phyloP scores from a whole-genome alignment of 2,329 filamentous ascomycete species.

The Blastomyces gilchristii region DNA sequence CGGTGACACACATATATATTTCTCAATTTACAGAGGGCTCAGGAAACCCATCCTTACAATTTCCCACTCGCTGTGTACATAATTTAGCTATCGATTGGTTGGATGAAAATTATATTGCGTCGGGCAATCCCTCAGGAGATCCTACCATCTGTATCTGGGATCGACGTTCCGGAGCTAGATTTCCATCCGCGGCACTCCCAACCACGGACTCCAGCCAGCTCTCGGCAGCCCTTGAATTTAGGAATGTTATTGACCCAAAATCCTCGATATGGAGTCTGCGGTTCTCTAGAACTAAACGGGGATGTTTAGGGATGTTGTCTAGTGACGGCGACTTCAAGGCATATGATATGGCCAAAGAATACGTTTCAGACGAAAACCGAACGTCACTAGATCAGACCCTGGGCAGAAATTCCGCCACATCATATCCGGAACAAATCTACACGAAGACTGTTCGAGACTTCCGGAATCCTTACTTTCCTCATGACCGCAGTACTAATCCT shows the following conservation, averaged over 20 bases:
- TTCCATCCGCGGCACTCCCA: conserved; percentile 26
- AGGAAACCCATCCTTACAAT: conserved; percentile 36
- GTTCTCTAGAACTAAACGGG: conserved; percentile 49
- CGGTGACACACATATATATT: conserved; percentile 6
- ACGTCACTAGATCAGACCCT: conserved; percentile 32
- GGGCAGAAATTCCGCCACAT: conserved; percentile 31
- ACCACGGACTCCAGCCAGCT: conserved; percentile 26
- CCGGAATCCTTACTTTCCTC: conserved; percentile 37
- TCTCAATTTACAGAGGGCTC: conserved; percentile 22
- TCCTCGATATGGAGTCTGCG: conserved; percentile 52
- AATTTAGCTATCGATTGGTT: conserved; percentile 54
- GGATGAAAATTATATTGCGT: conserved; percentile 56
- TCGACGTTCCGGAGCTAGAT: conserved; percentile 39
- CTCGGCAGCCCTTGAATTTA: conserved; percentile 49
- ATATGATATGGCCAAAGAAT: conserved; percentile 46
- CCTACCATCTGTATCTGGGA: conserved; percentile 55
- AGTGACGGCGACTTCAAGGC: conserved; percentile 50
- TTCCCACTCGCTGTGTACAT: conserved; percentile 51
- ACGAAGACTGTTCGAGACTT: conserved; percentile 39
- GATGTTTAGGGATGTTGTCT: conserved; percentile 49
- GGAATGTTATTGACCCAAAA: conserved; percentile 43
- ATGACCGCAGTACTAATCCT: conserved; percentile 34
- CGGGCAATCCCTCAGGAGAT: conserved; percentile 45
- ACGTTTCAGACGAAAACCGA: conserved; percentile 30
- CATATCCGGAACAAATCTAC: conserved; percentile 36